Percentiles rank a stretch among this genome's conserved stretches.
Evolutionary conservation across 2,329 filamentous ascomycete species (phyloP).

Genomic region (Trichoderma hamatum): DNA sequence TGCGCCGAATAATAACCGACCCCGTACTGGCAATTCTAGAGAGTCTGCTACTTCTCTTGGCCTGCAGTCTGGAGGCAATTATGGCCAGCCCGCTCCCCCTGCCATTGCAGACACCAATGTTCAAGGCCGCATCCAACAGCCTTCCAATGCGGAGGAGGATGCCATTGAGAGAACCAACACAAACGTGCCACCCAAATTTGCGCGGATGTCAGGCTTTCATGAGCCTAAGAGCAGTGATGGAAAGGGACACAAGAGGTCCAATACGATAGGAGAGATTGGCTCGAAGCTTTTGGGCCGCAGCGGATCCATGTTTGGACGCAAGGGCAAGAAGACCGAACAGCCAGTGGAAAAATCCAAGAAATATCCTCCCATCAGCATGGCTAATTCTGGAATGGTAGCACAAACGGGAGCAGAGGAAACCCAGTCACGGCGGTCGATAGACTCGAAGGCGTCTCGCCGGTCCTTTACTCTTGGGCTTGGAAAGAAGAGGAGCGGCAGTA

Average conservation of each 20-base stretch:
- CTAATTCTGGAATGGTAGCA: conserved; percentile 55
- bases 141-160: conserved; percentile 61
- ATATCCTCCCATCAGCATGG: conserved; percentile 93
- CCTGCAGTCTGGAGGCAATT: conserved; percentile 63
- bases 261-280: conserved; percentile 78
- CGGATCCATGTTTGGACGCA: conserved; percentile 76
- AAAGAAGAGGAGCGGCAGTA: conserved; percentile 72
- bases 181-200: conserved; percentile 61
- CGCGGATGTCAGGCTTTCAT: conserved; percentile 61
- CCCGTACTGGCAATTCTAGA: conserved; percentile 82
- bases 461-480: conserved; percentile 71
- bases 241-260: conserved; percentile 68
- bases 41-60: conserved; percentile 70
- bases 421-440: conserved; percentile 63
- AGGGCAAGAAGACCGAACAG: conserved; percentile 53
- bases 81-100: conserved; percentile 85
- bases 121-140: conserved; percentile 87
- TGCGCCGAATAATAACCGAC: conserved; percentile 56
- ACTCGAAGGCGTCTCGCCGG: conserved; percentile 67
- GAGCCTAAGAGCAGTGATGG: conserved; percentile 50
- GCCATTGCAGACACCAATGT: conserved; percentile 86
- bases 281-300: conserved; percentile 84
- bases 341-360: conserved; percentile 65
- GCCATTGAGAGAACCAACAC: conserved; percentile 66
- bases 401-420: conserved; percentile 48